A percentile compares a stretch with the other conserved stretches of the same genome.
These are phyloP conservation scores for Venturia pyrina DNA, from an alignment of 2,329 filamentous ascomycete genomes.

Conservation along the genomic window DNA sequence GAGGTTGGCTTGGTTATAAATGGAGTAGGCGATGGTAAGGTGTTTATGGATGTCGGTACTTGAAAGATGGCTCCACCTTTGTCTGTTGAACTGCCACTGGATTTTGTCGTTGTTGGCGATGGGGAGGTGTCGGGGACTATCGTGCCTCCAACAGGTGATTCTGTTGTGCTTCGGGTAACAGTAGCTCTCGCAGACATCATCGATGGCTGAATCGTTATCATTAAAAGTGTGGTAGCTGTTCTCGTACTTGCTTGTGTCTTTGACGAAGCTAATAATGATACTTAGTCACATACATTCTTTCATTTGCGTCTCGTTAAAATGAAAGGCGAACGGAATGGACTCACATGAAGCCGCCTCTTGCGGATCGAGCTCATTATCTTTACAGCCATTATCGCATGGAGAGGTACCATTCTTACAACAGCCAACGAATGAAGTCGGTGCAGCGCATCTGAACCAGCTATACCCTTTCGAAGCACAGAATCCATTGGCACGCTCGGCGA, in stretches of 20 bases:
- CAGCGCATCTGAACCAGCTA: background rate
- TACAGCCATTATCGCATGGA: background rate
- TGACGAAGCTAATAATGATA: background rate
- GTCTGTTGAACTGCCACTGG: background rate
- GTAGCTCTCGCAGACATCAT: background rate
- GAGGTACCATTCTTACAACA: background rate
- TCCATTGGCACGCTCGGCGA: background rate
- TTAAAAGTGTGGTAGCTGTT: background rate
- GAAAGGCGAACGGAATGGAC: background rate
- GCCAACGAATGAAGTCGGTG: background rate
- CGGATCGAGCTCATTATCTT: background rate
- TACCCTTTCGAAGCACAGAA: background rate
- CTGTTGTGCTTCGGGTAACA: background rate
- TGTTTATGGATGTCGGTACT: background rate
- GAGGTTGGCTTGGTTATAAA: background rate
- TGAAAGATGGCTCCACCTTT: background rate
- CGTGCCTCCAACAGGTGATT: background rate
- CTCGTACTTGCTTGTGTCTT: background rate
- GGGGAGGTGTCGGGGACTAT: background rate
- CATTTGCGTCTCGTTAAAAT: background rate
- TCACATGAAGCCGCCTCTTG: background rate
- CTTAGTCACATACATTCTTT: background rate
- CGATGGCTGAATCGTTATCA: background rate
- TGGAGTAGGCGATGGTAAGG: background rate
- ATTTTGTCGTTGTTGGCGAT: background rate